Evolutionary conservation across 164 flowering plant genomes (phyloP).

Genomic region (Macadamia integrifolia): DNA sequence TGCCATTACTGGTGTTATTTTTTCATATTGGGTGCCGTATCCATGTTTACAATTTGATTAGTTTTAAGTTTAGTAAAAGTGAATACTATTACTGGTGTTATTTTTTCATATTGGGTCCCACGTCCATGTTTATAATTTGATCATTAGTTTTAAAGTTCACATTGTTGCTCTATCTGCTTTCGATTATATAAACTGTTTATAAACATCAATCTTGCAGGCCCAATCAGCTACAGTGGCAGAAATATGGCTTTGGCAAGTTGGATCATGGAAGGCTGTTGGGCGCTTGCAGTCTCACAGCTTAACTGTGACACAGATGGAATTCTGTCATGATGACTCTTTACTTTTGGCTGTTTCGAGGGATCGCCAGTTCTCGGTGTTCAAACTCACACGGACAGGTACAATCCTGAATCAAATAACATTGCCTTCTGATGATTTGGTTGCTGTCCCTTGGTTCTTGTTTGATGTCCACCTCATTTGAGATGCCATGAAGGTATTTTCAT

Average conservation of each 20-base stretch:
- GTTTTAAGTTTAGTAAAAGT: no score
- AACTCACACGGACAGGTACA: constrained; percentile 55
- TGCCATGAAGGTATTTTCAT: neutral
- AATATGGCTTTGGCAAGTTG: constrained; percentile 95
- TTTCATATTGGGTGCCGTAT: no score
- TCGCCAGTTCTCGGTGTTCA: constrained; percentile 83
- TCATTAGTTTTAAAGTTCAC: no score
- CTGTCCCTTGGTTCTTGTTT: neutral
- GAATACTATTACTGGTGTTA: no score
- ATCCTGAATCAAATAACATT: neutral
- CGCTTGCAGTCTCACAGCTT: constrained; percentile 86
- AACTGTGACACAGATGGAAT: constrained; percentile 87
- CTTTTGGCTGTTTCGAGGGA: constrained; percentile 94
- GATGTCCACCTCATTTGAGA: neutral
- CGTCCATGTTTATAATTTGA: no score
- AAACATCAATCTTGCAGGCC: constrained; percentile 47
- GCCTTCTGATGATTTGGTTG: neutral
- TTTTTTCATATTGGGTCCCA: no score
- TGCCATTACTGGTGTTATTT: no score
- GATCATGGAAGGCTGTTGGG: constrained; percentile 87
- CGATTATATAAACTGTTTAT: no score
- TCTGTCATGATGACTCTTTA: constrained; percentile 68
- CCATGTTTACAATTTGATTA: no score
- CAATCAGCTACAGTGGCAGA: constrained; percentile 79
- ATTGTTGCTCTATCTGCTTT: no score